Base-by-base conservation (phyloP, 805 yeast species). In the Myxozyma geophila region DNA sequence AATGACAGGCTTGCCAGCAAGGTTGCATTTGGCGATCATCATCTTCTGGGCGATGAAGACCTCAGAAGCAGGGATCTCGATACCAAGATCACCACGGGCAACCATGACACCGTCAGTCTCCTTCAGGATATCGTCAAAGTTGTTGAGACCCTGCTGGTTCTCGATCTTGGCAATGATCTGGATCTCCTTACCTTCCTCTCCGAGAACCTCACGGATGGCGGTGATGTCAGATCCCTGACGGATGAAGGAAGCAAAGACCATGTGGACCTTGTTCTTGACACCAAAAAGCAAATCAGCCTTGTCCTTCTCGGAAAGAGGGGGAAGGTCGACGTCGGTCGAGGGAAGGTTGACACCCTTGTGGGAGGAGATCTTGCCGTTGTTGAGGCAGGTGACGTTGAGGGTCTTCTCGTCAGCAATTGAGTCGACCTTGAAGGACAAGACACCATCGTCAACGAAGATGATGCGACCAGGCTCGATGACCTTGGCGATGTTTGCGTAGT, bases 61-160 rank as follows among this genome's bases (percentile, higher is more conserved):
- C 83, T 92, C 96, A 70, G 98, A 93, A 71, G 99, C 98, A 72
- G 98, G 98, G 76, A 95, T 95, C 84, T 95, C 99, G 76, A 95
- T 95, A 85, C 99, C 99, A 75, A 95, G 85, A 80, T 95, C 99
- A 85, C 99, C 99, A 83, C 99, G 89, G 75, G 99, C 99, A 79
- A 95, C 98, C 99, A 95, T 95, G 76, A 95, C 97, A 84, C 98
- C 99, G 78, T 95, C 99, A 69, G 99, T 95, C 80, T 87, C 96
- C 74, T 78, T 79, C 78, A 95, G 87, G 77, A 95, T 95, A 69
- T 90, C 98, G 80, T 95, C 99, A 77, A 95, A 95, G 87, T 95
- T 95, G 89, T 95, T 92, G 75, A 95, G 98, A 85, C 99, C 99
- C 82, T 95, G 99, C 83, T 93, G 98, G 85, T 92, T 92, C 85